These are phyloP conservation scores for Termitomyces sp. DNA, from an alignment of 768 basidiomycete species.

Conservation along the genomic window DNA sequence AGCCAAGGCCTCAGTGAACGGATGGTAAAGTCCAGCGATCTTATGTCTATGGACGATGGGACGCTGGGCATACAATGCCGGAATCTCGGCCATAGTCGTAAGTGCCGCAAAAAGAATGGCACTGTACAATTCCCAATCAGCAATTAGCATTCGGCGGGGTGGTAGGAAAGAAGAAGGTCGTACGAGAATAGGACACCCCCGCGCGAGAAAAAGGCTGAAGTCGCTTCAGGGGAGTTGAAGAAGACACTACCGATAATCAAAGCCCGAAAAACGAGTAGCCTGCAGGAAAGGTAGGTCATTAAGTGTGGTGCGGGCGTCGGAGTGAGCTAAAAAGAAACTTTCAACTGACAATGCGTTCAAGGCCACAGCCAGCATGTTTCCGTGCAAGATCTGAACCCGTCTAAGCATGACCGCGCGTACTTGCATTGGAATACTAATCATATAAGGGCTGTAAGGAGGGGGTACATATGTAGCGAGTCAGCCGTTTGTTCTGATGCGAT, in stretches of 20 bases:
- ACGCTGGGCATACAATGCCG: constrained; percentile 53
- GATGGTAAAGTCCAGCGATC: constrained; percentile 52
- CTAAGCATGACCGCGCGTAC: constrained; percentile 41
- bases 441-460: constrained; percentile 33
- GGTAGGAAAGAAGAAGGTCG: constrained; percentile 16
- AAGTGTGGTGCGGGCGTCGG: too few relatives aligned
- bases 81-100: constrained; percentile 18
- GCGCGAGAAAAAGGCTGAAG: constrained; percentile 66
- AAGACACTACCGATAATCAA: constrained; percentile 64
- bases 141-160: too few relatives aligned
- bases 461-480: not conserved
- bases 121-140: constrained; percentile 3
- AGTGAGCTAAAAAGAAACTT: constrained; percentile 19
- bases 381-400: constrained; percentile 40
- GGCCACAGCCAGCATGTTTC: constrained; percentile 34
- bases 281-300: constrained; percentile 15
- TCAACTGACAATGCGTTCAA: constrained; percentile 31
- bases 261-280: constrained; percentile 49
- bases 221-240: constrained; percentile 49
- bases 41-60: constrained; percentile 57
- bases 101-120: constrained; percentile 8
- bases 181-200: constrained; percentile 84
- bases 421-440: constrained; percentile 43
- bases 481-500: not conserved
- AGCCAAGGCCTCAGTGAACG: constrained; percentile 33